phyloP scores from a whole-genome alignment of 345 rosid genomes.

The Eucalyptus tenuipes region DNA sequence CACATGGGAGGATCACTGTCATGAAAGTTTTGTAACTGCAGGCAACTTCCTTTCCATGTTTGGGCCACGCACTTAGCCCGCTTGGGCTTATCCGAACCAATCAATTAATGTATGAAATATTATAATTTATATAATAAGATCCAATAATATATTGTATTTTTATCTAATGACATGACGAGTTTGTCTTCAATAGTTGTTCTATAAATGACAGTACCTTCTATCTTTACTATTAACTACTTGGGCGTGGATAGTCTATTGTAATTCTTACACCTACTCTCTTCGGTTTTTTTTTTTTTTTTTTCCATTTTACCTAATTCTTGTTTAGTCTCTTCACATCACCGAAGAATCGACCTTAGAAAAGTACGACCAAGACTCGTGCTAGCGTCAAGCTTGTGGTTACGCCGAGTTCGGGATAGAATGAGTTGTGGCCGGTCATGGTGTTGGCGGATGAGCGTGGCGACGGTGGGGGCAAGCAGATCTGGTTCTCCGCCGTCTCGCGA shows the following conservation, averaged over 20 bases:
- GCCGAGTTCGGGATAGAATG: neutral
- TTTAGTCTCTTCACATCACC: neutral
- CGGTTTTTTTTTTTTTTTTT: accelerated
- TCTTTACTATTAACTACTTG: neutral
- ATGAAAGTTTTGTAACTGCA: neutral
- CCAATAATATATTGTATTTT: accelerated
- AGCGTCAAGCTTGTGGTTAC: accelerated
- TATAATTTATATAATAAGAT: too few relatives aligned
- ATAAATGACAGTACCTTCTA: neutral
- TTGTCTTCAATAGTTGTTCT: neutral
- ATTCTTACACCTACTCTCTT: neutral
- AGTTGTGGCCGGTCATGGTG: neutral
- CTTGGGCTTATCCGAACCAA: neutral
- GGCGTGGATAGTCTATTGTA: accelerated
- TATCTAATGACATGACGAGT: accelerated
- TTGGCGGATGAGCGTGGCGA: neutral
- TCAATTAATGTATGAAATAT: too few relatives aligned
- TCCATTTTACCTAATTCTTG: too few relatives aligned
- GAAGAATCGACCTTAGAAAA: neutral
- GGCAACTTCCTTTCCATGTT: neutral
- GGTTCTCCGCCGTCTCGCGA: neutral
- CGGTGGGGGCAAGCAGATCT: neutral
- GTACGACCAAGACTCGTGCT: neutral
- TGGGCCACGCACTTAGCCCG: accelerated
- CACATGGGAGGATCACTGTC: neutral